Evolutionary conservation across 805 yeast species (phyloP).

Genomic region (Candida pini): DNA sequence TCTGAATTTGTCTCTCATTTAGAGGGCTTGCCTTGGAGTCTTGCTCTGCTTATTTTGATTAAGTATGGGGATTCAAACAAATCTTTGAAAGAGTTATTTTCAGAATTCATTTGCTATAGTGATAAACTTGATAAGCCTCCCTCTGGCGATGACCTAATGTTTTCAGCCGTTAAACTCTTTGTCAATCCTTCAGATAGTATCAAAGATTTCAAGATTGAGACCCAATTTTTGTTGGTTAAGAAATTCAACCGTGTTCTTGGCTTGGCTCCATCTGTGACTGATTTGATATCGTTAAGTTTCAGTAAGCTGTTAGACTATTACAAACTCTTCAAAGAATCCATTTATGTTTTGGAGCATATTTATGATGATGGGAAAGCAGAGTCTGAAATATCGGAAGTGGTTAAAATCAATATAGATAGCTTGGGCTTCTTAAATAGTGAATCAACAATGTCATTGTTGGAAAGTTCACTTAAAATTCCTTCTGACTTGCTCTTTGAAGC

Average conservation of each 20-base stretch:
- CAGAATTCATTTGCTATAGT: slow-evolving; percentile 16
- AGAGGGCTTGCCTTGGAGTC: slow-evolving; percentile 58
- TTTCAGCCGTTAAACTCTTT: slow-evolving; percentile 12
- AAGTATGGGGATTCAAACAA: slow-evolving; percentile 53
- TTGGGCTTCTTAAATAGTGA: slow-evolving; percentile 24
- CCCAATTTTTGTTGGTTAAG: slow-evolving; percentile 21
- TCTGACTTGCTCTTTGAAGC: slow-evolving; percentile 44
- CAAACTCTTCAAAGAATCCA: slow-evolving; percentile 52
- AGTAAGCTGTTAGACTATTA: slow-evolving; percentile 45
- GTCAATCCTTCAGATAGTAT: slow-evolving; percentile 9
- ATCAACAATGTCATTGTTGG: slow-evolving; percentile 31
- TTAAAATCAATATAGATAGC: slow-evolving; percentile 30
- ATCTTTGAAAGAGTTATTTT: slow-evolving; percentile 28
- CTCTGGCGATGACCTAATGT: slow-evolving; percentile 7
- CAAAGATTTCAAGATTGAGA: slow-evolving; percentile 12
- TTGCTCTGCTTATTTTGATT: slow-evolving; percentile 52
- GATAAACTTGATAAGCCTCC: slow-evolving; percentile 6
- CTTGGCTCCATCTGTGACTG: slow-evolving; percentile 8
- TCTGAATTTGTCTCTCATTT: slow-evolving; percentile 28
- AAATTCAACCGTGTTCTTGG: slow-evolving; percentile 20
- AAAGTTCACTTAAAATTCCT: slow-evolving; percentile 43
- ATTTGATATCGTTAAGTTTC: slow-evolving; percentile 26
- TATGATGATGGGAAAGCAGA: slow-evolving; percentile 40
- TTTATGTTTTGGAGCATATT: slow-evolving; percentile 59
- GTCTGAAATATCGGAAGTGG: slow-evolving; percentile 32